These are phyloP conservation scores for Posidonia oceanica DNA, from an alignment of 116 monocot species.

Conservation along the genomic window DNA sequence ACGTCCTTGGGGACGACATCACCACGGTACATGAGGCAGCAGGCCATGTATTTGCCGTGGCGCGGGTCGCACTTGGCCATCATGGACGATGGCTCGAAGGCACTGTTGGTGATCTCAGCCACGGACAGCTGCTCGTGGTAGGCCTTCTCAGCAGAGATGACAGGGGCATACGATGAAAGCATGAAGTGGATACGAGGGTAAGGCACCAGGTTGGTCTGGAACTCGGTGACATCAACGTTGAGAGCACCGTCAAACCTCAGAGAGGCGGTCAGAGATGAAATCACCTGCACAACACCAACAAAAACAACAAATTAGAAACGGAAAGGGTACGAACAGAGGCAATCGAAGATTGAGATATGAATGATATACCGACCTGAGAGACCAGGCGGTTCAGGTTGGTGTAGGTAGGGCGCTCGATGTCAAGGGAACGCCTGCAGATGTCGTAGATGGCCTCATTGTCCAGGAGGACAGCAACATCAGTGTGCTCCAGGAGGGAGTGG, in stretches of 20 bases:
- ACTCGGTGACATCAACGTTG: slow-evolving; percentile 26
- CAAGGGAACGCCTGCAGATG: slow-evolving; percentile 30
- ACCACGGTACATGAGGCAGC: slow-evolving; percentile 54
- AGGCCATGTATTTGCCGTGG: slow-evolving; percentile 57
- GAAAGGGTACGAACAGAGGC: background rate
- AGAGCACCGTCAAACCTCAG: slow-evolving; percentile 32
- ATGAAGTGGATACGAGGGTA: slow-evolving; percentile 36
- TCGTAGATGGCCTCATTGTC: slow-evolving; percentile 40
- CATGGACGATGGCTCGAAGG: slow-evolving; percentile 49
- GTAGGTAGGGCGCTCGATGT: slow-evolving; percentile 36
- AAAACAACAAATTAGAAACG: background rate
- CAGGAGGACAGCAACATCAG: slow-evolving; percentile 29
- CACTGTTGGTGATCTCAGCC: slow-evolving; percentile 44
- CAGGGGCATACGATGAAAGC: slow-evolving; percentile 26
- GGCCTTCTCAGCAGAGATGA: slow-evolving; percentile 30
- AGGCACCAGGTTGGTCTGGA: slow-evolving; percentile 35
- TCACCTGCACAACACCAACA: slow-evolving; percentile 12
- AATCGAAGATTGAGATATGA: background rate
- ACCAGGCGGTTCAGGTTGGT: slow-evolving; percentile 32
- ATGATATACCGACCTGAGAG: slow-evolving; percentile 14
- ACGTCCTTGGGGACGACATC: slow-evolving; percentile 53
- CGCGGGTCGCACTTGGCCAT: slow-evolving; percentile 57
- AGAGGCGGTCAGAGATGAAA: slow-evolving; percentile 23
- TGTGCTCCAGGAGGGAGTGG: slow-evolving; percentile 35
- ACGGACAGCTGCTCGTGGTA: slow-evolving; percentile 41